Evolutionary conservation across 768 basidiomycete genomes (phyloP), one percentile per base, ranked within the genome.

Genomic region (Trichaptum fuscoviolaceum): DNA sequence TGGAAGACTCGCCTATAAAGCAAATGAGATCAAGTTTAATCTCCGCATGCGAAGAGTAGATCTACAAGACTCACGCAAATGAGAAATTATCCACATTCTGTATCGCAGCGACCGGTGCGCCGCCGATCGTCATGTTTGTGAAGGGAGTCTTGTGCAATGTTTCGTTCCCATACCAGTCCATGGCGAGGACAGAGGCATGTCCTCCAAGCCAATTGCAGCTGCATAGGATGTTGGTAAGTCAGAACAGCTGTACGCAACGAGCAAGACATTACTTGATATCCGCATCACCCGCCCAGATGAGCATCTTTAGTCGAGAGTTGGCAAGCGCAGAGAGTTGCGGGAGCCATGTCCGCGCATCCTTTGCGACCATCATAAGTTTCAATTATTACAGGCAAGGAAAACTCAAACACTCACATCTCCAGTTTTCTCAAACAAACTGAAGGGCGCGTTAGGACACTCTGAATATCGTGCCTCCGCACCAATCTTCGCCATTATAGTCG

Each of bases 1-100:
- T 72, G 78, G 71, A 78, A 88, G 0, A 90, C 81, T 12, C 86
- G 79, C 67, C 87, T 87, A 42, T 27, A 58, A 18, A 23, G 65
- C 27, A 18, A 30, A 66, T 15, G 61, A n/a, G 68, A 15, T 63
- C 67, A 20, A 15, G 20, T 52, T n/a, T 20, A 52, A 52, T 52
- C 18, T 34, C 64, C 30, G 62, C 52, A 58, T 57, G 52, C 57
- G 7, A 35, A 5, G 4, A 36, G 57, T 58, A 57, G 35, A 35
- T 24, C 61, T 1, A 23, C 24, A 35, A 15, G 2, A 82, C 87
- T 70, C 66, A 88, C 87, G 86, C 88, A 73, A 89, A 90, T 0
- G 84, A 79, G 71, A 89, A 88, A 66, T 87, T 86, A 68, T 85
- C 86, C 35, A 89, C 83, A 63, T 88, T 88, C 71, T 86, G 82